Base-by-base conservation (phyloP, 1,284 basidiomycete species). In the Trichosporon ovoides region DNA sequence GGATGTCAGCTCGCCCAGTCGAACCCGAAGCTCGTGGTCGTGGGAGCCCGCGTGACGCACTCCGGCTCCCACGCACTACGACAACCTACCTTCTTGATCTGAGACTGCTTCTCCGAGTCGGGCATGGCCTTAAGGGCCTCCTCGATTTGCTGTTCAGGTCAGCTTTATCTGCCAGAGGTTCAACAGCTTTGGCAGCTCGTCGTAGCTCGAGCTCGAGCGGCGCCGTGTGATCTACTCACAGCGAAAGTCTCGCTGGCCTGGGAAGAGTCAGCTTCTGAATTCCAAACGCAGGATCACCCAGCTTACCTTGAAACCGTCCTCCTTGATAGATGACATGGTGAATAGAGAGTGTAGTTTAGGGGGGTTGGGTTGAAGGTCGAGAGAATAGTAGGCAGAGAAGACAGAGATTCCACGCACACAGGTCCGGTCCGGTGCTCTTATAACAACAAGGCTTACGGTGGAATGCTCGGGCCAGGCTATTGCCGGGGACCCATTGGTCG, bases 161-260 rank as follows among this genome's bases (percentile, higher is more conserved):
- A 46, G 40, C 35, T 28, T 35, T n/a, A n/a, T n/a, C n/a, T n/a
- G n/a, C n/a, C n/a, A n/a, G n/a, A n/a, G n/a, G n/a, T n/a, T n/a
- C n/a, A n/a, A n/a, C n/a, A n/a, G n/a, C n/a, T n/a, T n/a, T n/a
- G n/a, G n/a, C n/a, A n/a, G n/a, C n/a, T n/a, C n/a, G n/a, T n/a
- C n/a, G n/a, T n/a, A n/a, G n/a, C 13, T 28, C 40, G 40, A 14
- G 40, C 40, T 43, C 40, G 19, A 11, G 9, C 6, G 19, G 31
- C n/a, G n/a, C n/a, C 16, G n/a, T 38, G 22, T 18, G 1, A n/a
- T 18, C 2, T 16, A 53, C 38, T 16, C 52, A 73, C 80, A 19
- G 81, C 77, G 60, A 92, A 79, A 70, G 87, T 81, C 46, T 85
- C 84, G 57, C 88, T 89, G 50, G 87, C 79, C 89, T 91, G 63